Conservation (phyloP, 345 rosid species). For the Salix udensis region DNA sequence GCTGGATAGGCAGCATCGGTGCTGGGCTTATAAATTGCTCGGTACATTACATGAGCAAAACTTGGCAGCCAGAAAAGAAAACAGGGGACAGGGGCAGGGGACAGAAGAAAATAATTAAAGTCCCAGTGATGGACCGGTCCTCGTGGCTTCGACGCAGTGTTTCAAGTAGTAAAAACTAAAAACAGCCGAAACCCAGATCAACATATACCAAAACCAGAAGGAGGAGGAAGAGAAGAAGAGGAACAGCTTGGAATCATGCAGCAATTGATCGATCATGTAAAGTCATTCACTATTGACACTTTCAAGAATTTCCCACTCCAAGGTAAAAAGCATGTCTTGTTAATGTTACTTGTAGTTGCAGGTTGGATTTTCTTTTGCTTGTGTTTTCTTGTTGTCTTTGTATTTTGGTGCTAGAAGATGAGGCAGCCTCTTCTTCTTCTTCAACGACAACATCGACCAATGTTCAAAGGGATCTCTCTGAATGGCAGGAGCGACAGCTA, state of each 20-base stretch:
- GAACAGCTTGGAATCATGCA: slow-evolving; percentile 59
- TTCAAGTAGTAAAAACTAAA: slow-evolving; percentile 15
- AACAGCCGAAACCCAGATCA: slow-evolving; percentile 18
- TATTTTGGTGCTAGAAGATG: slow-evolving; percentile 33
- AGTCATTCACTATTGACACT: slow-evolving; percentile 62
- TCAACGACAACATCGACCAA: slow-evolving; percentile 18
- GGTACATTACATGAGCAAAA: no score
- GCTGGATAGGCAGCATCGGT: no score
- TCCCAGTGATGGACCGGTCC: slow-evolving; percentile 40
- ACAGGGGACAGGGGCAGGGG: no score
- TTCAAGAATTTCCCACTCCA: slow-evolving; percentile 67
- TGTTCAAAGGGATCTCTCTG: slow-evolving; percentile 61
- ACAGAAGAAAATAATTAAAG: neutral
- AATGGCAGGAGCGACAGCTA: slow-evolving; percentile 84
- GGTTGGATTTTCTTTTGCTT: neutral
- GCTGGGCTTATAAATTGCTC: no score
- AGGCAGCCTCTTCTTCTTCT: slow-evolving; percentile 25
- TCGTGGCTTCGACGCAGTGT: slow-evolving; percentile 58
- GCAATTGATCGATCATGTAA: slow-evolving; percentile 51
- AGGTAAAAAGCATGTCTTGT: slow-evolving; percentile 30
- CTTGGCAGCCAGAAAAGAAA: no score
- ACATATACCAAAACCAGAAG: slow-evolving; percentile 5
- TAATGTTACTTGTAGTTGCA: neutral
- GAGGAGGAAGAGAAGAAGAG: slow-evolving; percentile 21
- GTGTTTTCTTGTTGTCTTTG: neutral